Evolutionary conservation across 495 filamentous ascomycete genomes (phyloP), one percentile per base, ranked within the genome.

Genomic region (Lasiosphaeria miniovina): DNA sequence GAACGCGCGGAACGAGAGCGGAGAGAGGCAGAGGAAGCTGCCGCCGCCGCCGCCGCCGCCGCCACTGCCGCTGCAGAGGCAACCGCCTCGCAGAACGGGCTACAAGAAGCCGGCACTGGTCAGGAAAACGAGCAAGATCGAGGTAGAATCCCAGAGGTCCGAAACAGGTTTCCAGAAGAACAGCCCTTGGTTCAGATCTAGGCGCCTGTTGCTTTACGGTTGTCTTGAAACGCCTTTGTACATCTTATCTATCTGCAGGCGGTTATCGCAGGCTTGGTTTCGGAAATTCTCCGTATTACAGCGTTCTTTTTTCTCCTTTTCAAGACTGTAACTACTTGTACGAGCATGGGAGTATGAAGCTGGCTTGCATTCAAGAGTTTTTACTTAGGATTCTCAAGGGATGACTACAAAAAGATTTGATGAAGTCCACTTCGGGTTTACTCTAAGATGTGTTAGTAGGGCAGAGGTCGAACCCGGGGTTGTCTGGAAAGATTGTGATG

Each of bases 1-100:
- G 86, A 85, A 63, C 80, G 77, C 34, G 78, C 79, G 49, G 67
- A 68, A 41, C 80, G 77, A 40, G 73, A 78, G 62, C 66, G 78
- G 60, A 73, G 72, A 49, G 70, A 80, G 52, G 73, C 68, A n/a
- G 76, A 75, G 54, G 80, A 80, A 55, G 76, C 72, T 8, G 80
- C 75, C 9, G 71, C 71, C 15, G 69, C 67, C 3, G 66, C 65
- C 1, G 68, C 55, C 2, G 53, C 46, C n/a, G 62, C 59, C 5
- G 66, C 58, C 3, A 62, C 62, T 0, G 64, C 65, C 14, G 59
- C 62, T 3, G 57, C 51, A 31, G 58, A 51, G 12, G 52, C 4
- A 1, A 31, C 61, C 3, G 56, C 17, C 6, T 5, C 4, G 15
- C 43, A n/a, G 43, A n/a, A 46, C 43, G 43, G 11, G 12, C 5